Evolutionary conservation across 495 filamentous ascomycete species (phyloP).

Genomic region (Hypoxylon rickii): DNA sequence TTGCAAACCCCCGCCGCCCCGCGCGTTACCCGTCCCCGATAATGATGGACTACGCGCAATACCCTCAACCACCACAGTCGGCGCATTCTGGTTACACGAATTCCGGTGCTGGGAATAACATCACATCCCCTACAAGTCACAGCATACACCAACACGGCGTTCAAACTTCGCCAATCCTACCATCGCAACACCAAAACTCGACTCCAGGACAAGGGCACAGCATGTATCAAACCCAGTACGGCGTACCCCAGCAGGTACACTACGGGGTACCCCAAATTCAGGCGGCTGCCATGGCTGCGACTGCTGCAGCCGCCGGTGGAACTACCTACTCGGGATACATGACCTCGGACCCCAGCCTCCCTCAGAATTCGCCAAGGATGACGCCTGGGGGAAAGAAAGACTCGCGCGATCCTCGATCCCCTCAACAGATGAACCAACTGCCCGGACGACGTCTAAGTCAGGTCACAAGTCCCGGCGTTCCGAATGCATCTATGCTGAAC

Average conservation of each 20-base stretch:
- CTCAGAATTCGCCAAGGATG: constrained; percentile 66
- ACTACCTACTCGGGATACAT: constrained; percentile 58
- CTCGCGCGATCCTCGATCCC: constrained; percentile 63
- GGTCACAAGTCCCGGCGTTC: constrained; percentile 65
- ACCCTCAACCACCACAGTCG: constrained; percentile 62
- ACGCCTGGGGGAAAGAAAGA: constrained; percentile 58
- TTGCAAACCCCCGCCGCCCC: constrained; percentile 38
- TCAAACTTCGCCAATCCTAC: constrained; percentile 66
- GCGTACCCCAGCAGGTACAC: constrained; percentile 62
- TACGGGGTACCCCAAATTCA: constrained; percentile 64
- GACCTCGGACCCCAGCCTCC: constrained; percentile 57
- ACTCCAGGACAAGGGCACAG: constrained; percentile 59
- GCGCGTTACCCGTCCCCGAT: constrained; percentile 44
- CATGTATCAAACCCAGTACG: constrained; percentile 64
- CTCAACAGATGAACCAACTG: constrained; percentile 60
- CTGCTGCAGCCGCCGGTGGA: constrained; percentile 68
- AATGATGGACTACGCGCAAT: constrained; percentile 75
- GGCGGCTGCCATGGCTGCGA: constrained; percentile 71
- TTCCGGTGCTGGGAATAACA: constrained; percentile 61
- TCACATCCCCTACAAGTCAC: constrained; percentile 64
- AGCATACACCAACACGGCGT: constrained; percentile 57
- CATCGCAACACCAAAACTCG: constrained; percentile 60
- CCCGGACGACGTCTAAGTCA: constrained; percentile 62
- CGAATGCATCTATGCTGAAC: constrained; percentile 62
- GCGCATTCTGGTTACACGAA: constrained; percentile 60